These are phyloP conservation scores for Microcyclospora pomicola DNA, from an alignment of 2,329 filamentous ascomycete species.

Conservation along the genomic window DNA sequence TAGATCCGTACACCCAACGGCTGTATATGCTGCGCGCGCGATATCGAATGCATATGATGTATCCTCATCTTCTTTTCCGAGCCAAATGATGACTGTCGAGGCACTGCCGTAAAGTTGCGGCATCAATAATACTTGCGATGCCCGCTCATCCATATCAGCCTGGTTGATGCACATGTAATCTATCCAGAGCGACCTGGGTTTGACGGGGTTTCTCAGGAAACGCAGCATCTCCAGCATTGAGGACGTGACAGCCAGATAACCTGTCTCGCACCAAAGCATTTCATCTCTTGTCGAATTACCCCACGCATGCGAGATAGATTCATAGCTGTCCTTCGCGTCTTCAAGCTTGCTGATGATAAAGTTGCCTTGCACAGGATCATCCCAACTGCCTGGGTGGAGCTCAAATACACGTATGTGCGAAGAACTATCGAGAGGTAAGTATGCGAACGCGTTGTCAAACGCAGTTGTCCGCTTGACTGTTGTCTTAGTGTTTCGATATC, in stretches of 20 bases:
- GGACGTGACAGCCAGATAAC: not conserved
- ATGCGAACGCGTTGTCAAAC: not conserved
- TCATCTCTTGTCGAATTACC: not conserved
- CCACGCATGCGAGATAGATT: constrained; percentile 1
- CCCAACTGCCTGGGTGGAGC: not conserved
- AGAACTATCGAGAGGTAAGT: not conserved
- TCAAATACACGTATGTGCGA: constrained; percentile 1
- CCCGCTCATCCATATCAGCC: constrained; percentile 9
- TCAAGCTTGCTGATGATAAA: not conserved
- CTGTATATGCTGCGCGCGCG: not conserved
- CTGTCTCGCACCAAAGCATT: not conserved
- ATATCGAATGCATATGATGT: not conserved
- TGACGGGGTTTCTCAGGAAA: not conserved
- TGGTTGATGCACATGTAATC: constrained; percentile 7
- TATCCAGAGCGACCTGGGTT: not conserved
- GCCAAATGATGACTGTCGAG: constrained; percentile 10
- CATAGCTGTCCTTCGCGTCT: not conserved
- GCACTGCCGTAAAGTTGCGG: constrained; percentile 12
- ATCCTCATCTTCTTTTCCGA: constrained; percentile 2
- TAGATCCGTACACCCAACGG: not conserved
- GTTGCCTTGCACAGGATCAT: not conserved
- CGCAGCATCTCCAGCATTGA: not conserved
- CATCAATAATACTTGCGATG: constrained; percentile 15
- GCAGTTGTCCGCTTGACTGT: too few relatives aligned
- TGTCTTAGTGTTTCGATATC: too few relatives aligned